phyloP scores from a whole-genome alignment of 768 basidiomycete species.

The Tricholoma sp. region DNA sequence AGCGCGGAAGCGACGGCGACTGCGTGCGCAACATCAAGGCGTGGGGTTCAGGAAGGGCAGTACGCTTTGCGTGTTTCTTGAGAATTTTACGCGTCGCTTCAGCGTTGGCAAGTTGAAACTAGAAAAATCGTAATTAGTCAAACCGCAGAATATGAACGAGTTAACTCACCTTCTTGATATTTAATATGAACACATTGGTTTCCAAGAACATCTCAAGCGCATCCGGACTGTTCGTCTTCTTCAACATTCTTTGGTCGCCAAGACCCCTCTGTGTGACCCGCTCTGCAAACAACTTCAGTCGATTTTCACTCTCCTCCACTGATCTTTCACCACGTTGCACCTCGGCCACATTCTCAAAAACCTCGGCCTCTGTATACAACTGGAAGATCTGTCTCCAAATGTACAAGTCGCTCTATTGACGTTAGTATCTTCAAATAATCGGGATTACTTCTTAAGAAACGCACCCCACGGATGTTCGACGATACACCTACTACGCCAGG shows the following conservation, averaged over 20 bases:
- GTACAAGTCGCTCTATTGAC: slow-evolving; percentile 60
- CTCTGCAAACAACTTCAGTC: slow-evolving; percentile 58
- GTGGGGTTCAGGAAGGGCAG: slow-evolving; percentile 52
- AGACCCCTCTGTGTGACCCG: slow-evolving; percentile 53
- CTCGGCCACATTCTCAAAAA: slow-evolving; percentile 76
- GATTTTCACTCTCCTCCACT: slow-evolving; percentile 62
- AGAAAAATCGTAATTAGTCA: neutral
- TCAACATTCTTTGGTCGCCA: slow-evolving; percentile 48
- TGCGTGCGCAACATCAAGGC: slow-evolving; percentile 11
- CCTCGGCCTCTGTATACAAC: slow-evolving; percentile 77
- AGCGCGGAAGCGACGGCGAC: slow-evolving; percentile 27
- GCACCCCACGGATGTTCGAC: neutral
- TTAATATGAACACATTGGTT: slow-evolving; percentile 73
- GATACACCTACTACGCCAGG: slow-evolving; percentile 21
- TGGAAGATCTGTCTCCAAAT: slow-evolving; percentile 89
- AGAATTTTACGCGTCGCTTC: slow-evolving; percentile 91
- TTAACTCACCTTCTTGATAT: slow-evolving; percentile 68
- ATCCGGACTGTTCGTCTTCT: slow-evolving; percentile 47
- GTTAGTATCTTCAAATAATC: slow-evolving; percentile 19
- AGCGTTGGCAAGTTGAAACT: slow-evolving; percentile 81
- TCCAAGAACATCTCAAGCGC: slow-evolving; percentile 68
- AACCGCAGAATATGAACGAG: neutral
- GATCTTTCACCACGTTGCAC: slow-evolving; percentile 59
- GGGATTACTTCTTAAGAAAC: neutral
- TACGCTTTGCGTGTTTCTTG: slow-evolving; percentile 92